A percentile compares a stretch with the other conserved stretches of the same genome.
These are phyloP conservation scores for Salix exigua DNA, from an alignment of 345 rosid genomes.

Conservation along the genomic window DNA sequence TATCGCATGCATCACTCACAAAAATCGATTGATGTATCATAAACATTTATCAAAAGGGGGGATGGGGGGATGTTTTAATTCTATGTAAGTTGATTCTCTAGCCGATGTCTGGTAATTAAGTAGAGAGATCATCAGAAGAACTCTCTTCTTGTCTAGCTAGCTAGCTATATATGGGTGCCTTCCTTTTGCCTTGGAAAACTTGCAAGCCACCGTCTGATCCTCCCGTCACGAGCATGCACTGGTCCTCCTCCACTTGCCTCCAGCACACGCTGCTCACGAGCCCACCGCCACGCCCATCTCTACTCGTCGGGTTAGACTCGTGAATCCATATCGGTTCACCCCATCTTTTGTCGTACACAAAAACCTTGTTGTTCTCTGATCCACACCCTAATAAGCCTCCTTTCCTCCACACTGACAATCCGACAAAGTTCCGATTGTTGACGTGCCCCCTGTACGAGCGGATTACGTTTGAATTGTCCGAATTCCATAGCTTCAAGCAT, in stretches of 20 bases:
- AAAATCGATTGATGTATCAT: too few relatives aligned
- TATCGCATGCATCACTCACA: too few relatives aligned
- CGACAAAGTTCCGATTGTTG: slow-evolving; percentile 67
- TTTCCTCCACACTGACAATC: slow-evolving; percentile 69
- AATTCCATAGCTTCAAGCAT: slow-evolving; percentile 64
- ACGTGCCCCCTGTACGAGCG: slow-evolving; percentile 70
- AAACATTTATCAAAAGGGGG: too few relatives aligned
- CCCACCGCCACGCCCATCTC: slow-evolving; percentile 19
- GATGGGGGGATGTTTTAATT: too few relatives aligned
- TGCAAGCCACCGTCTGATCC: slow-evolving; percentile 77
- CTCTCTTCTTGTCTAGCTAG: not conserved
- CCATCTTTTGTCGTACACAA: slow-evolving; percentile 79
- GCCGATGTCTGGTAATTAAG: too few relatives aligned
- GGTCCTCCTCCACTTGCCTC: slow-evolving; percentile 64
- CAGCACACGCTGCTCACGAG: slow-evolving; percentile 81
- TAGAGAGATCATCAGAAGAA: not conserved
- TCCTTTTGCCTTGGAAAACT: slow-evolving; percentile 49
- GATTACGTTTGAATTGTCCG: slow-evolving; percentile 20
- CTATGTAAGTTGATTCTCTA: too few relatives aligned
- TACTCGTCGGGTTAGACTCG: slow-evolving; percentile 36
- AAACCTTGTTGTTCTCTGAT: slow-evolving; percentile 67
- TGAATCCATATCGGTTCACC: slow-evolving; percentile 70
- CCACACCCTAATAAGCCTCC: slow-evolving; percentile 81
- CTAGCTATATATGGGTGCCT: not conserved
- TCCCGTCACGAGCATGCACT: slow-evolving; percentile 65